Base-by-base conservation (phyloP, 2,329 filamentous ascomycete genomes). In the Huntiella savannae region DNA sequence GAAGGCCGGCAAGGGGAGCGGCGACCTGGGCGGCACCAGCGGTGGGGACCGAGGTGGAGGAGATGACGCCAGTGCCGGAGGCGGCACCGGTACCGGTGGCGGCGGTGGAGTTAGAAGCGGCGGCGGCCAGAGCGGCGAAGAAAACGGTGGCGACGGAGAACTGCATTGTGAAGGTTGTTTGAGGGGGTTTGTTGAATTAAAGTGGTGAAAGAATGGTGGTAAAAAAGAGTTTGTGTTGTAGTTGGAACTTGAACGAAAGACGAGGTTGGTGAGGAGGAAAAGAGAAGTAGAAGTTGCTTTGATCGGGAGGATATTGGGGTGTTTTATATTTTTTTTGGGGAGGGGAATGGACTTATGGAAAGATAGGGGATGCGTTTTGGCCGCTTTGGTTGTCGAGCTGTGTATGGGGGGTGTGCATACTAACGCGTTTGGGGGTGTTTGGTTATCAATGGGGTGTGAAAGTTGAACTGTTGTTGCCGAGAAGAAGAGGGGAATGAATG, bases 231-330 rank as follows among this genome's bases (percentile, higher is more conserved):
- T 43, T n/a, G 32, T 46, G 16, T 43, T 44, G 48, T 43, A 46
- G 40, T 49, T 47, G 47, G 48, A 49, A 49, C 48, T 49, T 49
- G 48, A 49, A 49, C 48, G 48, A 49, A 42, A 49, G 48, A 40
- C 43, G 39, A 34, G 45, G 40, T 40, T 46, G 48, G 44, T 49
- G 34, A 38, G 15, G 28, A 33, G 34, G 28, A 35, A 40, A 28
- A 28, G 33, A 6, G 13, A 11, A 40, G 42, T 45, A 42, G 33
- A 16, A 40, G 19, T 17, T 6, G 34, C 13, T 19, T 4, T 28
- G 17, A 36, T 16, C 4, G 40, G 48, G 43, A 44, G 43, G 48
- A 35, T 17, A 39, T 16, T 40, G 28, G 12, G 35, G n/a, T 34
- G 35, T 44, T 49, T 49, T 49, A 49, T 38, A 38, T 28, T 43